Percentiles rank a stretch among this genome's conserved stretches.
These are phyloP conservation scores for Anastatica hierochuntica DNA, from an alignment of 345 rosid genomes.

Conservation along the genomic window DNA sequence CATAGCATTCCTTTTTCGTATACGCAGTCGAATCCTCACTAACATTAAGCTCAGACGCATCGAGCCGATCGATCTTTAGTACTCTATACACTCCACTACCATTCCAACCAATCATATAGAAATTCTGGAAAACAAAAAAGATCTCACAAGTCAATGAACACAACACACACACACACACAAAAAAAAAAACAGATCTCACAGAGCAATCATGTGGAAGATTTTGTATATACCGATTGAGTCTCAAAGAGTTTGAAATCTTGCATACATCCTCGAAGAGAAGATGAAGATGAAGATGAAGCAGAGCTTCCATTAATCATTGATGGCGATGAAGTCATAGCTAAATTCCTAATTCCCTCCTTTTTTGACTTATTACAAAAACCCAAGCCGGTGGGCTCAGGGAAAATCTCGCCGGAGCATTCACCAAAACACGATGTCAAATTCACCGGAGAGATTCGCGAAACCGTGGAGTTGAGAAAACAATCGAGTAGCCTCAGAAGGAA, in stretches of 20 bases:
- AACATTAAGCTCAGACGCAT: conserved; percentile 62
- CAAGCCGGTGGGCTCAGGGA: conserved; percentile 9
- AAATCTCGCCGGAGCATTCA: conserved; percentile 8
- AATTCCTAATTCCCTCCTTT: background rate
- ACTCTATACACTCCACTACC: conserved; percentile 28
- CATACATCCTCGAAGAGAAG: conserved; percentile 18
- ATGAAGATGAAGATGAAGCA: conserved; percentile 5
- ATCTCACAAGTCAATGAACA: background rate
- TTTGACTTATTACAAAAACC: background rate
- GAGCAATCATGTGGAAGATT: background rate
- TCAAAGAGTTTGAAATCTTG: conserved; percentile 29
- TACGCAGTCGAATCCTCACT: conserved; percentile 76
- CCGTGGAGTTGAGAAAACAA: too few relatives aligned
- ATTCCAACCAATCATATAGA: conserved; percentile 33
- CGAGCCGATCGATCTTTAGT: conserved; percentile 35
- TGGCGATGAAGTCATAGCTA: conserved; percentile 12
- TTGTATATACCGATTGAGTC: conserved; percentile 18
- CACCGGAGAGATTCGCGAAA: too few relatives aligned
- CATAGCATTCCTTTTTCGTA: conserved; percentile 57
- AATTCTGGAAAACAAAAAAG: background rate
- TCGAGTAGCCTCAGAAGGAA: too few relatives aligned
- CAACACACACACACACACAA: too few relatives aligned
- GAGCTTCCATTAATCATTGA: conserved; percentile 19
- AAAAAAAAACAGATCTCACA: background rate
- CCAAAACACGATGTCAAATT: background rate